Percentiles rank a stretch among this genome's conserved stretches.
Conservation (phyloP, 2,329 filamentous ascomycete species). For the Neonectria ditissima region DNA sequence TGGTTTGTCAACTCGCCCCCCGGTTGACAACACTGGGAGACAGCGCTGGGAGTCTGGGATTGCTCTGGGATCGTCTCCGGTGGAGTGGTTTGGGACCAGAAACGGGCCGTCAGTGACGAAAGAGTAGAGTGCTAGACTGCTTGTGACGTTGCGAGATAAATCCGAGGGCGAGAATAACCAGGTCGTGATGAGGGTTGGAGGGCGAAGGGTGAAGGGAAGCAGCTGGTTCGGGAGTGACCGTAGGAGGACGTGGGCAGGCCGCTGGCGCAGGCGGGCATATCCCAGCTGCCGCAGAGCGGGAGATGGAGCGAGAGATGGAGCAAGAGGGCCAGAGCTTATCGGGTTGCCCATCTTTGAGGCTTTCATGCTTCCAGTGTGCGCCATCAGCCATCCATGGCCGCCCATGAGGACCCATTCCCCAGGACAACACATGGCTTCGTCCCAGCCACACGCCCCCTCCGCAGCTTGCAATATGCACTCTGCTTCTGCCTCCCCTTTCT, state of each 20-base stretch:
- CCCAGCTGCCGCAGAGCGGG: constrained; percentile 27
- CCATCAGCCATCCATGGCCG: neutral
- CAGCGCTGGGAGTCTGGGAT: constrained; percentile 10
- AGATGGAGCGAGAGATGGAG: constrained; percentile 3
- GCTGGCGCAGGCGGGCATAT: constrained; percentile 36
- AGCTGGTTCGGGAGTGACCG: constrained; percentile 10
- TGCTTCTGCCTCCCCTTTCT: constrained; percentile 6
- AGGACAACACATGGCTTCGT: constrained; percentile 22
- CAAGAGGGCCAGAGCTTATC: constrained; percentile 8
- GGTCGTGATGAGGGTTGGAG: constrained; percentile 11
- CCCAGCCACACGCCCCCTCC: constrained; percentile 13
- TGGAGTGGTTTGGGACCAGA: constrained; percentile 2
- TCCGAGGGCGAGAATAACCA: constrained; percentile 8
- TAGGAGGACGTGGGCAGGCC: constrained; percentile 29
- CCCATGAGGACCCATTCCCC: constrained; percentile 14
- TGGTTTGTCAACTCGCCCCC: constrained; percentile 17
- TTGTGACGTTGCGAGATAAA: constrained; percentile 18
- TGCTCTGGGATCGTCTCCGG: constrained; percentile 15
- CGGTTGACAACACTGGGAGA: constrained; percentile 13
- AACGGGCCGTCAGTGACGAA: constrained; percentile 17
- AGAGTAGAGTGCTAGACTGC: constrained; percentile 7
- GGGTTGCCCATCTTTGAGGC: constrained; percentile 20
- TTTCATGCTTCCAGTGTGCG: constrained; percentile 1
- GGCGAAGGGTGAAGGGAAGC: constrained; percentile 16
- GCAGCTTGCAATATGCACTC: neutral